A percentile compares a stretch with the other conserved stretches of the same genome.
Evolutionary conservation across 495 filamentous ascomycete species (phyloP).

Genomic region (Aspergillus ellipticus): DNA sequence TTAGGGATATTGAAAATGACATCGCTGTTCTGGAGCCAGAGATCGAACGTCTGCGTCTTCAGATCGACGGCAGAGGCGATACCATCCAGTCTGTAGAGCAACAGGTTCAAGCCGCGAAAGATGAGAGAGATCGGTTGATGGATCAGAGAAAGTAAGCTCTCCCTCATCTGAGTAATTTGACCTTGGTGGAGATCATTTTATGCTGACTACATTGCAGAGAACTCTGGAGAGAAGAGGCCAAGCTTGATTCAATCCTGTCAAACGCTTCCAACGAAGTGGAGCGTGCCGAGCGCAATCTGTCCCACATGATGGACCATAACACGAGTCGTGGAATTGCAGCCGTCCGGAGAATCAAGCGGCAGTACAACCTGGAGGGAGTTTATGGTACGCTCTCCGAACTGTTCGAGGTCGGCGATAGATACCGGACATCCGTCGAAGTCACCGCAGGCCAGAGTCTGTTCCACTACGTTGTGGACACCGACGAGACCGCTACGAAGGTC

Average conservation of each 20-base stretch:
- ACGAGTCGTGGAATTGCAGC: slow-evolving; percentile 79
- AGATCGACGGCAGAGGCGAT: slow-evolving; percentile 74
- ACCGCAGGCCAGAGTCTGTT: slow-evolving; percentile 91
- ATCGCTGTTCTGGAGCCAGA: slow-evolving; percentile 71
- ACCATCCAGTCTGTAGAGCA: slow-evolving; percentile 66
- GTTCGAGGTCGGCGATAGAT: slow-evolving; percentile 77
- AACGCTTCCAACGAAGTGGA: slow-evolving; percentile 72
- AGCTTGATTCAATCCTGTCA: slow-evolving; percentile 69
- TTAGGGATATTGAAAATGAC: slow-evolving; percentile 65
- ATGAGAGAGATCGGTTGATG: slow-evolving; percentile 70
- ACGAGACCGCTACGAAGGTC: slow-evolving; percentile 77
- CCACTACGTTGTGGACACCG: slow-evolving; percentile 94
- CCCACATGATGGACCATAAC: slow-evolving; percentile 82
- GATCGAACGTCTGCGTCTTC: slow-evolving; percentile 63
- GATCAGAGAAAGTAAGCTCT: slow-evolving; percentile 78
- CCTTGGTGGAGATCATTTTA: neutral
- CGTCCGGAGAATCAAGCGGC: slow-evolving; percentile 72
- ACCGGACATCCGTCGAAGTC: slow-evolving; percentile 85
- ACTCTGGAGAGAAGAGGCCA: slow-evolving; percentile 86
- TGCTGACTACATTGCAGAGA: slow-evolving; percentile 41
- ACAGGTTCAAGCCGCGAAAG: slow-evolving; percentile 73
- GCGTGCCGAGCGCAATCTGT: slow-evolving; percentile 69
- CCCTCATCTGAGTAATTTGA: neutral
- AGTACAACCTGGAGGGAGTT: slow-evolving; percentile 76
- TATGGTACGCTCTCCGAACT: slow-evolving; percentile 93